Evolutionary conservation across 176 grass and related monocot genomes (phyloP).

Genomic region (Phoenix dactylifera): DNA sequence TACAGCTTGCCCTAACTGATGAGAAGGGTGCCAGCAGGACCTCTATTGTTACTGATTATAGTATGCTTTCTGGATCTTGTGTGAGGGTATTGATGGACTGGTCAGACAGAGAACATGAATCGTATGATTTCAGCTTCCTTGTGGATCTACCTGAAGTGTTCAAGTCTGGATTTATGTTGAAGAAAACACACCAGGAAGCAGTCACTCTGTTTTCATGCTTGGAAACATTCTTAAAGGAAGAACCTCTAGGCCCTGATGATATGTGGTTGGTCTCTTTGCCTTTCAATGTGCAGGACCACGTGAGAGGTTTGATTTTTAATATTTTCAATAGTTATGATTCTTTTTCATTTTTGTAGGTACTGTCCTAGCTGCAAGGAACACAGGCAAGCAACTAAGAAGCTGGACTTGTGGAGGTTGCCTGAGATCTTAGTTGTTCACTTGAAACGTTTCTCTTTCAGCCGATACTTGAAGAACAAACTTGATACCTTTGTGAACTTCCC

Average conservation of each 20-base stretch:
- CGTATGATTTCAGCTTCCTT: conserved; percentile 61
- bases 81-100: conserved; percentile 73
- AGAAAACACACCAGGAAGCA: conserved; percentile 85
- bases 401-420: conserved; percentile 93
- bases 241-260: conserved; percentile 92
- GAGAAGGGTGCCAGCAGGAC: conserved; percentile 46
- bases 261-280: conserved; percentile 73
- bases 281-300: background rate
- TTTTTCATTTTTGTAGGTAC: conserved; percentile 41
- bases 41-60: conserved; percentile 40
- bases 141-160: conserved; percentile 80
- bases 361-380: conserved; percentile 96
- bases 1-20: conserved; percentile 73
- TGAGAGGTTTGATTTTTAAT: conserved; percentile 8
- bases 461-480: conserved; percentile 92
- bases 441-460: conserved; percentile 96
- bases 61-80: conserved; percentile 11
- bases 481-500: conserved; percentile 96
- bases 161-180: conserved; percentile 73
- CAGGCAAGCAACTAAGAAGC: conserved; percentile 92
- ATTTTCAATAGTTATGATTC: background rate
- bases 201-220: conserved; percentile 90
- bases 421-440: conserved; percentile 95
- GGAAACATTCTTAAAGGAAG: conserved; percentile 90
- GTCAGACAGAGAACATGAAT: conserved; percentile 60